These are phyloP conservation scores for Cryptococcus neoformans DNA, from an alignment of 1,284 basidiomycete genomes.

Conservation along the genomic window DNA sequence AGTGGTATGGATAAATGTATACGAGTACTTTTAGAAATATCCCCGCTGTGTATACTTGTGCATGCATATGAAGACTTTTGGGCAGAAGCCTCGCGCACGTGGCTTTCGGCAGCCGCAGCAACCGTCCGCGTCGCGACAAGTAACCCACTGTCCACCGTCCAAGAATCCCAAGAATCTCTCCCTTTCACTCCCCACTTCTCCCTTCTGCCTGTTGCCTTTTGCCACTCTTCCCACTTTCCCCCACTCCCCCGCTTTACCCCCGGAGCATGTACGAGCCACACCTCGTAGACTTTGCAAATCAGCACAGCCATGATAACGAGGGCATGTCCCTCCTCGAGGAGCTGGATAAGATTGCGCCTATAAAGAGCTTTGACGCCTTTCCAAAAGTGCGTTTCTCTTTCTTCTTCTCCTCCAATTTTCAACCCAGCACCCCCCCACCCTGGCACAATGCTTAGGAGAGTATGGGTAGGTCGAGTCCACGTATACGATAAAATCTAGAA, in stretches of 20 bases:
- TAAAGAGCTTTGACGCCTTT: constrained; percentile 61
- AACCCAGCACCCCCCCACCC: too few species aligned
- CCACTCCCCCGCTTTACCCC: too few species aligned
- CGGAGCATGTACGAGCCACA: constrained; percentile 38
- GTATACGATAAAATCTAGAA: constrained; percentile 80
- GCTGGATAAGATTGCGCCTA: constrained; percentile 48
- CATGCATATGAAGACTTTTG: background rate
- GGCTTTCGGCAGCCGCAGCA: background rate
- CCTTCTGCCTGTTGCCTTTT: too few species aligned
- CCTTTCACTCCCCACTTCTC: too few species aligned
- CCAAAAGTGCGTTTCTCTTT: constrained; percentile 58
- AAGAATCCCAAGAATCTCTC: too few species aligned
- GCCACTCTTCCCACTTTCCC: too few species aligned
- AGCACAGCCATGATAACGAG: constrained; percentile 17
- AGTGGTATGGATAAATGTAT: background rate
- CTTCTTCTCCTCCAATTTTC: background rate
- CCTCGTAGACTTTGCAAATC: constrained; percentile 22
- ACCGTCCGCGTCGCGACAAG: background rate
- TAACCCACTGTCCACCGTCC: too few species aligned
- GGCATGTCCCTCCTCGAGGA: constrained; percentile 40
- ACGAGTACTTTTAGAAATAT: too few species aligned
- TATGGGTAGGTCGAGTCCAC: constrained; percentile 62
- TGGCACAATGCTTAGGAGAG: background rate
- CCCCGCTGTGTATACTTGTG: too few species aligned
- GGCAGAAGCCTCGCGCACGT: background rate